These are phyloP conservation scores for Aspergillus fructus DNA, from an alignment of 2,329 filamentous ascomycete species.

Conservation along the genomic window DNA sequence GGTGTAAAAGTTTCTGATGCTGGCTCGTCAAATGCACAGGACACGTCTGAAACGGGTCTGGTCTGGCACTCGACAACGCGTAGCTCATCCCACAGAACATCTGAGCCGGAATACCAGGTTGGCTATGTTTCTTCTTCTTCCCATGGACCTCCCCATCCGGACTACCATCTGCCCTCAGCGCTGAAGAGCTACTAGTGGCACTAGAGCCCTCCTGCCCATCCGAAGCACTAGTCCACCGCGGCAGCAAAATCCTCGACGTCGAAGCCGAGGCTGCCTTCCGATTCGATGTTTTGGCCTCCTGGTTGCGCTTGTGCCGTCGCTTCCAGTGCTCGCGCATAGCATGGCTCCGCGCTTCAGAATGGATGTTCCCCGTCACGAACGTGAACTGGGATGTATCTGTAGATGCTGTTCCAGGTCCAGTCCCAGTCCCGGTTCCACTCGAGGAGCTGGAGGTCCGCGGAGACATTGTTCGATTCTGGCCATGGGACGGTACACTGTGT, in stretches of 20 bases:
- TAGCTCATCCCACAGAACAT: constrained; percentile 28
- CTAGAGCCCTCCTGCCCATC: not conserved
- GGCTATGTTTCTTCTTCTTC: not conserved
- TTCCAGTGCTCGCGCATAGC: constrained; percentile 41
- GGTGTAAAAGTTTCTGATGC: constrained; percentile 38
- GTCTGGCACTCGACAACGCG: constrained; percentile 26
- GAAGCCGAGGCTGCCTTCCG: not conserved
- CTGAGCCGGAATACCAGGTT: constrained; percentile 15
- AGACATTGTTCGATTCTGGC: not conserved
- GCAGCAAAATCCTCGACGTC: not conserved
- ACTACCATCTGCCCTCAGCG: not conserved
- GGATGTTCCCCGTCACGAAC: constrained; percentile 22
- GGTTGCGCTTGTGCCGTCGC: constrained; percentile 22
- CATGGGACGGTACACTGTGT: not conserved
- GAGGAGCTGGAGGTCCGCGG: not conserved
- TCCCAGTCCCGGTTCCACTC: not conserved
- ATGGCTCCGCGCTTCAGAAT: constrained; percentile 33
- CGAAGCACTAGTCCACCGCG: not conserved
- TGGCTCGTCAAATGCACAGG: constrained; percentile 34
- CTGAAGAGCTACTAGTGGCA: not conserved
- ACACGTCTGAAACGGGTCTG: constrained; percentile 39
- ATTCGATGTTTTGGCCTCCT: constrained; percentile 10
- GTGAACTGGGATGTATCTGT: constrained; percentile 11
- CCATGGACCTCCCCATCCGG: not conserved
- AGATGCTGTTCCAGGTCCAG: not conserved